phyloP scores from a whole-genome alignment of 345 rosid genomes.

The Rhizophora mangle region DNA sequence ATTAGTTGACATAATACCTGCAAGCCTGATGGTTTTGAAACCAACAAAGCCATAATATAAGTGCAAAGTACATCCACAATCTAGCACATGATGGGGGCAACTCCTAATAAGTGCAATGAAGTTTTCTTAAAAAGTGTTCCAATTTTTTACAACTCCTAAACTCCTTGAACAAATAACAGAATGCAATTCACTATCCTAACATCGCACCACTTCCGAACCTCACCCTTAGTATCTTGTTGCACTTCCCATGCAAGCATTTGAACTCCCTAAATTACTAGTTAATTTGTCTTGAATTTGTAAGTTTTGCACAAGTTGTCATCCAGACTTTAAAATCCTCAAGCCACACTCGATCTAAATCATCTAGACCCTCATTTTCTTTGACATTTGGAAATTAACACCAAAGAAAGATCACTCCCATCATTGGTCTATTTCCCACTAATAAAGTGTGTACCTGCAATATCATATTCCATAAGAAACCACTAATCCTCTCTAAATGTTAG shows the following conservation, averaged over 20 bases:
- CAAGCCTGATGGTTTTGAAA: not conserved
- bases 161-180: too few relatives aligned
- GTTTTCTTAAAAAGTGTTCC: not conserved
- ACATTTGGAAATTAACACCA: not conserved
- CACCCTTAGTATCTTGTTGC: too few relatives aligned
- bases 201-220: too few relatives aligned
- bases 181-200: too few relatives aligned
- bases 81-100: not conserved
- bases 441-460: slow-evolving; percentile 5
- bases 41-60: not conserved
- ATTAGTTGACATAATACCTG: not conserved
- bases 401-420: not conserved
- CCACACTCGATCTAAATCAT: too few relatives aligned
- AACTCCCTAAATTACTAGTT: too few relatives aligned
- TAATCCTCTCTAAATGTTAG: not conserved
- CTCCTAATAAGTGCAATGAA: not conserved
- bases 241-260: too few relatives aligned
- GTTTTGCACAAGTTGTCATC: too few relatives aligned
- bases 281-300: too few relatives aligned
- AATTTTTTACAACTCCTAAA: too few relatives aligned
- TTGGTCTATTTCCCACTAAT: not conserved
- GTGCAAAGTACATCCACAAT: not conserved
- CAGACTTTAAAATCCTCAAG: too few relatives aligned
- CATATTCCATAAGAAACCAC: too few relatives aligned
- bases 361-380: not conserved